A percentile compares a stretch with the other conserved stretches of the same genome.
phyloP scores from a whole-genome alignment of 2,329 filamentous ascomycete species.

The Cladosporium phlei region DNA sequence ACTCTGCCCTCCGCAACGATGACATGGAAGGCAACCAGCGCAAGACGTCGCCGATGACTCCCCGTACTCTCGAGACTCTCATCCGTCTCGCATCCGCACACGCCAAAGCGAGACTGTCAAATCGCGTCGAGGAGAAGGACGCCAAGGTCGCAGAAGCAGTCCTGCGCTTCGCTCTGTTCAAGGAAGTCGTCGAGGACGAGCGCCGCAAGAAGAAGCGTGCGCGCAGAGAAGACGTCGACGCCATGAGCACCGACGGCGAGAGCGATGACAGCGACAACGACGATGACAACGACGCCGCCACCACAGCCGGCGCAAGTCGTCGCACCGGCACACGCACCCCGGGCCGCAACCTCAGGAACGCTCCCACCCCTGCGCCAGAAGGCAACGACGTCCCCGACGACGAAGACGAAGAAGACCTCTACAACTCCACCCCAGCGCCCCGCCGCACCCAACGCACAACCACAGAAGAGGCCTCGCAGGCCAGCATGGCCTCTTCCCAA shows the following conservation, averaged over 20 bases:
- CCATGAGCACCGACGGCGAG: constrained; percentile 52
- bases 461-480: constrained; percentile 39
- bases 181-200: constrained; percentile 77
- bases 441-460: constrained; percentile 41
- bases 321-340: constrained; percentile 23
- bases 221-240: constrained; percentile 54
- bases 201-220: constrained; percentile 80
- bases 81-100: constrained; percentile 96
- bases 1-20: constrained; percentile 89
- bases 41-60: constrained; percentile 89
- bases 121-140: constrained; percentile 82
- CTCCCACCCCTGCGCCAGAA: constrained; percentile 37
- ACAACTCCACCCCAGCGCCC: constrained; percentile 47
- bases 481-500: constrained; percentile 74
- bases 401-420: constrained; percentile 53
- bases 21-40: constrained; percentile 92
- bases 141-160: constrained; percentile 84
- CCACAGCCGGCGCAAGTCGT: constrained; percentile 16
- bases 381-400: constrained; percentile 38
- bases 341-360: constrained; percentile 26
- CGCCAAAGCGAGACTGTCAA: constrained; percentile 85
- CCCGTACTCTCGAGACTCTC: constrained; percentile 94
- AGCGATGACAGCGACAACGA: constrained; percentile 47
- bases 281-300: constrained; percentile 40
- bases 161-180: constrained; percentile 91